Base-by-base conservation (phyloP, 805 yeast genomes). In the Metschnikowia sp. region DNA sequence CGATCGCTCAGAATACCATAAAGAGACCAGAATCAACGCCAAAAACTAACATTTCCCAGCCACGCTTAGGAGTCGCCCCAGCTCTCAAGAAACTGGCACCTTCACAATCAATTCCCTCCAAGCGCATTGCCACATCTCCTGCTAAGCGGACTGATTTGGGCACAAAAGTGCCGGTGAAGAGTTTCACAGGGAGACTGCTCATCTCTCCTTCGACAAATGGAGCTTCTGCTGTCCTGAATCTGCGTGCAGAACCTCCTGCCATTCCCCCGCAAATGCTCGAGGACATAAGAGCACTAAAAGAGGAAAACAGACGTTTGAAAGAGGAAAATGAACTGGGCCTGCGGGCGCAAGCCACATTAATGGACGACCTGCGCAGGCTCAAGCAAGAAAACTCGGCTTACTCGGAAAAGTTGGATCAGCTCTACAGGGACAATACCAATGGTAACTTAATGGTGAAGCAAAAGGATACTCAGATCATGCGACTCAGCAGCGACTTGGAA, bases 91-190 rank as follows among this genome's bases (percentile, higher is more conserved):
- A 46, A 32, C 44, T 53, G 7, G 28, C 45, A 6, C 13, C 46
- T 13, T 18, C 40, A 1, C 51, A 42, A 26, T 47, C 68, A 2
- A 67, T 84, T 15, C 91, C 91, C 3, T 73, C 85, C 3, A 86
- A 86, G 56, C 72, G 94, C 51, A 76, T 78, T 0, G 87, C 92
- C 0, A 72, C 87, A 0, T 85, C 91, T 0, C 92, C 92, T 1
- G 74, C 81, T 32, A 84, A 81, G 56, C 63, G 76, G 36, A 61
- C 61, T 1, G 61, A 75, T 55, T 26, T 33, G 30, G 39, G 46
- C 2, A 52, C 59, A 13, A 72, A 65, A 46, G 57, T 59, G 6
- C 59, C 70, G 1, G 54, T 34, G 26, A 64, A 73, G 37, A 66
- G 77, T 2, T 59, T 75, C 29, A 69, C 79, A 0, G 75, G 74